phyloP scores from a whole-genome alignment of 1,139 yeast species.

The Debaryomycetaceae sp. region DNA sequence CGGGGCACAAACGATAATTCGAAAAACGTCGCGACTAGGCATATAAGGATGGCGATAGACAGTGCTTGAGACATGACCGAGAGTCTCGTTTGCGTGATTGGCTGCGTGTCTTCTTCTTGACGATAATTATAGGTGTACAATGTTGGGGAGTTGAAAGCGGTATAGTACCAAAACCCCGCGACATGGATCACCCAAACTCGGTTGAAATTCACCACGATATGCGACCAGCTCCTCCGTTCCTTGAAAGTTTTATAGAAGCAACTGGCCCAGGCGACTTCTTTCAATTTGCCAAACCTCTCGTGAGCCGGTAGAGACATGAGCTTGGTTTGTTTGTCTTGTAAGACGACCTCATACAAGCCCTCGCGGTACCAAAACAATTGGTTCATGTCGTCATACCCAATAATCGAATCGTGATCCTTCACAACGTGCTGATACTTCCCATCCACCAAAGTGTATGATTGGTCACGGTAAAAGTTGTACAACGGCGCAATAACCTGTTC shows the following conservation, averaged over 20 bases:
- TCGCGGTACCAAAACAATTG: constrained; percentile 50
- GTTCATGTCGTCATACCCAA: constrained; percentile 59
- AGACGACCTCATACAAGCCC: constrained; percentile 34
- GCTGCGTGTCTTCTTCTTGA: constrained; percentile 35
- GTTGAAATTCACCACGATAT: constrained; percentile 44
- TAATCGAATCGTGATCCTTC: constrained; percentile 40
- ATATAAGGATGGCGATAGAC: constrained; percentile 31
- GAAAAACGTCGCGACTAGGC: constrained; percentile 28
- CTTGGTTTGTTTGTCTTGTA: constrained; percentile 23
- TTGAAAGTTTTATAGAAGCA: constrained; percentile 44
- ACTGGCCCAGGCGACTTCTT: constrained; percentile 38
- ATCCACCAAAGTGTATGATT: constrained; percentile 31
- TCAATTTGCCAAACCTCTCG: constrained; percentile 34
- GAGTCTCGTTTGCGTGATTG: constrained; percentile 34
- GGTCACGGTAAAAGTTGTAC: constrained; percentile 50
- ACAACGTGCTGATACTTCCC: constrained; percentile 31
- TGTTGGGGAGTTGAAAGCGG: constrained; percentile 42
- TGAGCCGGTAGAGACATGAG: constrained; percentile 33
- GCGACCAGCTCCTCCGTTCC: constrained; percentile 53
- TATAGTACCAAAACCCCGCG: constrained; percentile 49
- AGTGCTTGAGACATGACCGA: constrained; percentile 45
- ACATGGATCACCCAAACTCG: constrained; percentile 55
- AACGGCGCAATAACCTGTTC: constrained; percentile 69
- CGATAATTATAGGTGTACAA: constrained; percentile 41
- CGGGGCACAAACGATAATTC: constrained; percentile 45